Base-by-base conservation (phyloP, 1,284 basidiomycete genomes). In the Leccinum fallax region DNA sequence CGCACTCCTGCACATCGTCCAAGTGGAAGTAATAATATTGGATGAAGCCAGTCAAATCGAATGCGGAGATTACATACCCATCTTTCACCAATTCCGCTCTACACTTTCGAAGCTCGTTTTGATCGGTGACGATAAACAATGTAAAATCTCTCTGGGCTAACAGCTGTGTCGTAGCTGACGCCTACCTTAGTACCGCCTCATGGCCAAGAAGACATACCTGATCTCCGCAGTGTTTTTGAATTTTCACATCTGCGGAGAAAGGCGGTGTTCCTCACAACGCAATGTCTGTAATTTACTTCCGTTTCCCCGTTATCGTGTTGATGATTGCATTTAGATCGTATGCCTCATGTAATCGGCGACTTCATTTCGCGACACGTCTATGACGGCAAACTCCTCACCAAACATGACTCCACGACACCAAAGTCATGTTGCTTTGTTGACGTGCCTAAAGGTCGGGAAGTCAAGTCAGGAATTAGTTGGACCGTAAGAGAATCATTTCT, bases 81-180 rank as follows among this genome's bases (percentile, higher is more conserved):
- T 87, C 10, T 78, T 92, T 51, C 68, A 76, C 15, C 69, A 65
- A 13, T 87, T 82, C 64, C 67, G 71, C 2, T 64, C 69, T 1
- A 76, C 74, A 2, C 73, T 92, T n/a, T 76, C 78, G 21, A 92
- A 90, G 66, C 71, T 88, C 2, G 86, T 85, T 59, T 87, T 91
- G 62, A 87, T 92, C 73, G 90, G 90, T 13, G 90, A 92, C 77
- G 79, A 89, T 66, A 88, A 85, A 67, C 90, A 93, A 78, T 80
- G 90, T 92, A 64, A 72, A 30, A 6, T 79, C 8, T 56, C 28
- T 77, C 34, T 55, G 54, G 58, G 4, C 40, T 38, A 15, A 6
- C 10, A 5, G 5, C 9, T 32, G 19, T 59, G 6, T 15, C 16
- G 34, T 30, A 19, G 32, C 62, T 57, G 24, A 67, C 58, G 3